phyloP scores from a whole-genome alignment of 352 stramenopile species.

The Phytophthora tentaculata region DNA sequence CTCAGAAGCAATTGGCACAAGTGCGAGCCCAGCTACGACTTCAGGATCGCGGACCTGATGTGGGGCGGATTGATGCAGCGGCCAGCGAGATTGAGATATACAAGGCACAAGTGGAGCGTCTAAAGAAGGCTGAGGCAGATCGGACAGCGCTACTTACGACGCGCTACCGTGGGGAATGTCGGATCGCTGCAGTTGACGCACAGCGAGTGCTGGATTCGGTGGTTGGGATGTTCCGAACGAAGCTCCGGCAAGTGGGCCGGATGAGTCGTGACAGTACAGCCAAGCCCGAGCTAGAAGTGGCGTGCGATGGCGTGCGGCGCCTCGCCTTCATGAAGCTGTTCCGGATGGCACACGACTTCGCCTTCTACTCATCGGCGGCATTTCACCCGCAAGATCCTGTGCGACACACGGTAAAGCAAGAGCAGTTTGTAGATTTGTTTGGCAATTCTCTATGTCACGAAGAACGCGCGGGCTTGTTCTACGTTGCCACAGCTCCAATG shows the following conservation, averaged over 20 bases:
- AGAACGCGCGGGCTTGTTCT: slow-evolving; percentile 72
- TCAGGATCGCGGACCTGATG: slow-evolving; percentile 60
- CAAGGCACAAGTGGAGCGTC: slow-evolving; percentile 56
- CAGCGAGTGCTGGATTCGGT: slow-evolving; percentile 56
- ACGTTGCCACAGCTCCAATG: slow-evolving; percentile 65
- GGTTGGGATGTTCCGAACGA: slow-evolving; percentile 44
- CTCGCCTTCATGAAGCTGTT: slow-evolving; percentile 77
- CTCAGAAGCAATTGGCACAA: slow-evolving; percentile 47
- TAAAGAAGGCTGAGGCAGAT: slow-evolving; percentile 61
- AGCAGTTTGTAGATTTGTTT: slow-evolving; percentile 72
- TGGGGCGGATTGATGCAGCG: slow-evolving; percentile 57
- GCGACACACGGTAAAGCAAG: slow-evolving; percentile 48
- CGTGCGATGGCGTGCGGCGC: slow-evolving; percentile 59
- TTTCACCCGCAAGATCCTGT: slow-evolving; percentile 53
- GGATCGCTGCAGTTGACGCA: slow-evolving; percentile 60
- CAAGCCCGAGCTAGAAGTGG: slow-evolving; percentile 44
- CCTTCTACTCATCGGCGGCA: slow-evolving; percentile 60
- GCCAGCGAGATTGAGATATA: slow-evolving; percentile 47
- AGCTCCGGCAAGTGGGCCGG: slow-evolving; percentile 57
- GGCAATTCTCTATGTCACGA: slow-evolving; percentile 68
- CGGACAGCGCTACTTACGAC: slow-evolving; percentile 48
- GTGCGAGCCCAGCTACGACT: slow-evolving; percentile 63
- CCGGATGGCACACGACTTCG: slow-evolving; percentile 50
- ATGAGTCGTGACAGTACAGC: slow-evolving; percentile 16
- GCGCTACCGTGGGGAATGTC: slow-evolving; percentile 59